phyloP scores from a whole-genome alignment of 352 stramenopile genomes.

The Phytophthora citricola region DNA sequence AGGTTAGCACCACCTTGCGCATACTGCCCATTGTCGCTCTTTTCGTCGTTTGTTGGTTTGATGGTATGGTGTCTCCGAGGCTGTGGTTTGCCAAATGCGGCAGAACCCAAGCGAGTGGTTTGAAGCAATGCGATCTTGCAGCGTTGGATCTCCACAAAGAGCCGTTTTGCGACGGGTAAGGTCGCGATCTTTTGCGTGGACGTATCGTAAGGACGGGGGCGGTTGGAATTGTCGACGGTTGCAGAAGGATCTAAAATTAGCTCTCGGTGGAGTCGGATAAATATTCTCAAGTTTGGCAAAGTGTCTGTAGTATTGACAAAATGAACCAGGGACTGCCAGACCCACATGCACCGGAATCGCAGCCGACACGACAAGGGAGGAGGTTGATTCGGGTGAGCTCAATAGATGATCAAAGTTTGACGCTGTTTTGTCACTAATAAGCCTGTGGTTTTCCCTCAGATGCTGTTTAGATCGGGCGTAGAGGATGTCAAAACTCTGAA shows the following conservation, averaged over 20 bases:
- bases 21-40: conserved; percentile 20
- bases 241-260: conserved; percentile 14
- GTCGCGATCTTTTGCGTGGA: conserved; percentile 32
- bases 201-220: not conserved
- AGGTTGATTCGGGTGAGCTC: conserved; percentile 46
- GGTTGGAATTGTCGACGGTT: conserved; percentile 26
- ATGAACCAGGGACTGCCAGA: conserved; percentile 36
- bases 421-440: not conserved
- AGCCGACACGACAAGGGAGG: conserved; percentile 39
- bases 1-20: conserved; percentile 20
- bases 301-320: too few relatives aligned
- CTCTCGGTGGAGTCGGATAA: conserved; percentile 10
- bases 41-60: not conserved
- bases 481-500: conserved; percentile 6
- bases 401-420: not conserved
- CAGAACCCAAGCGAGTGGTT: not conserved
- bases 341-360: conserved; percentile 25
- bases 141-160: conserved; percentile 14
- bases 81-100: conserved; percentile 36
- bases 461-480: conserved; percentile 51
- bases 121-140: conserved; percentile 26
- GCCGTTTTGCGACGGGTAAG: conserved; percentile 31
- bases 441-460: conserved; percentile 24
- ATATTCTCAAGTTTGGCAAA: not conserved
- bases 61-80: conserved; percentile 13